A percentile compares a stretch with the other conserved stretches of the same genome.
phyloP scores from a whole-genome alignment of 495 filamentous ascomycete species.

The Talaromyces ruber region DNA sequence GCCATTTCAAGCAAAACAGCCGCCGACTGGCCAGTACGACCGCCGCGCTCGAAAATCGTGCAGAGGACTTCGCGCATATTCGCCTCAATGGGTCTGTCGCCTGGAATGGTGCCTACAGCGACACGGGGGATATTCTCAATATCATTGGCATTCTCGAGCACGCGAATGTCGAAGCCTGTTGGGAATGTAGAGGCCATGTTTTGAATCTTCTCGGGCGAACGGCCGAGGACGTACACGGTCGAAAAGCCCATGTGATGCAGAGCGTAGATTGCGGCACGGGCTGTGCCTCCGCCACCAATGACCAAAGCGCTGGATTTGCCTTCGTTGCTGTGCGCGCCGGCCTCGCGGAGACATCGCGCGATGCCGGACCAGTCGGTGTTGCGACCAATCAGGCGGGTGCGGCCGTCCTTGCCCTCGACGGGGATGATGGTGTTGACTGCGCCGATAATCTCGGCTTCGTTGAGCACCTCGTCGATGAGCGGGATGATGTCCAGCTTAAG shows the following conservation, averaged over 20 bases:
- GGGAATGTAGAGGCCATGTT: constrained; percentile 67
- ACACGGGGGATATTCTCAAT: constrained; percentile 52
- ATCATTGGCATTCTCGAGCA: constrained; percentile 45
- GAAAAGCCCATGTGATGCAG: constrained; percentile 74
- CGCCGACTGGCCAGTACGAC: constrained; percentile 16
- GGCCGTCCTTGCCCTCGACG: constrained; percentile 20
- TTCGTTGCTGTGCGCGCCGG: constrained; percentile 45
- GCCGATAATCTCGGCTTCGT: constrained; percentile 75
- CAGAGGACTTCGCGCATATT: constrained; percentile 60
- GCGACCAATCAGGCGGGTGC: constrained; percentile 60
- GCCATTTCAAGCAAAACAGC: constrained; percentile 87
- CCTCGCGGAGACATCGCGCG: constrained; percentile 66
- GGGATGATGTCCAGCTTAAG: constrained; percentile 85
- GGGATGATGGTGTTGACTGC: constrained; percentile 92
- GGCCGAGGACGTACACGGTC: constrained; percentile 81
- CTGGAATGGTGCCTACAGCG: constrained; percentile 85
- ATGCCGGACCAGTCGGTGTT: constrained; percentile 99
- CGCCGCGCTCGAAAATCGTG: constrained; percentile 46
- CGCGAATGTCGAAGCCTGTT: constrained; percentile 59
- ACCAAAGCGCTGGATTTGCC: constrained; percentile 44
- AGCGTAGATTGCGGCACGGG: constrained; percentile 84
- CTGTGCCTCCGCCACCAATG: constrained; percentile 85
- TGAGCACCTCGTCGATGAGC: constrained; percentile 67
- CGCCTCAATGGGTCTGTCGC: constrained; percentile 73
- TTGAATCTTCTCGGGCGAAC: constrained; percentile 58